A percentile compares a stretch with the other conserved stretches of the same genome.
phyloP scores from a whole-genome alignment of 192 early-diverging fungal genomes.

The Entomortierella beljakovae region DNA sequence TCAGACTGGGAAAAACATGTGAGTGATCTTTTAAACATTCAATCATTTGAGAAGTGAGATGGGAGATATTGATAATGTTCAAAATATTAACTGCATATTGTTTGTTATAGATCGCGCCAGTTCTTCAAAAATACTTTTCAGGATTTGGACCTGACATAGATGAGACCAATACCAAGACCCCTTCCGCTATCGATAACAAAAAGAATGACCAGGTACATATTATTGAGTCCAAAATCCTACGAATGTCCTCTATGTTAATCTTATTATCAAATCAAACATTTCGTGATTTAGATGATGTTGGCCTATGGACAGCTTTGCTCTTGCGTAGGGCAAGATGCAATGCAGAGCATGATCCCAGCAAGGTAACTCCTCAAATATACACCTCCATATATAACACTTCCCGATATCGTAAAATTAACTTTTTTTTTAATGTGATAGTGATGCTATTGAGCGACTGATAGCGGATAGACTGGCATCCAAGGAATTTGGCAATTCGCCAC shows the following conservation, averaged over 20 bases:
- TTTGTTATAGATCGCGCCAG: slow-evolving; percentile 60
- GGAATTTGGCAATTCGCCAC: slow-evolving; percentile 51
- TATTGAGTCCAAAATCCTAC: background rate
- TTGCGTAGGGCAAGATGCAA: slow-evolving; percentile 64
- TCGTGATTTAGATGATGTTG: slow-evolving; percentile 63
- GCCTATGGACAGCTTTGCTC: slow-evolving; percentile 66
- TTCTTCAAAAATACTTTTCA: slow-evolving; percentile 70
- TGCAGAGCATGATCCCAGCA: slow-evolving; percentile 63
- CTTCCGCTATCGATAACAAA: slow-evolving; percentile 56
- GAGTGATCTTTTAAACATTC: slow-evolving; percentile 1
- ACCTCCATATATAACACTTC: too few relatives aligned
- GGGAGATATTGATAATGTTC: background rate
- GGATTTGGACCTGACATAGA: slow-evolving; percentile 58
- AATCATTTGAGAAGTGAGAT: background rate
- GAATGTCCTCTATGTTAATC: background rate
- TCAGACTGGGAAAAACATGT: slow-evolving; percentile 57
- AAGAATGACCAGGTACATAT: slow-evolving; percentile 60
- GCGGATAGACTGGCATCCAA: slow-evolving; percentile 59
- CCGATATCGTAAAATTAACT: too few relatives aligned
- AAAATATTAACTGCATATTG: background rate
- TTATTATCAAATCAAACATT: background rate
- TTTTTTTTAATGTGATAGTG: slow-evolving; percentile 31
- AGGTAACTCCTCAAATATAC: slow-evolving; percentile 36
- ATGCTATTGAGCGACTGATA: slow-evolving; percentile 65
- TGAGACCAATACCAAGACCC: slow-evolving; percentile 31